Evolutionary conservation across 164 flowering plant species (phyloP).

Genomic region (Pachysandra terminalis): DNA sequence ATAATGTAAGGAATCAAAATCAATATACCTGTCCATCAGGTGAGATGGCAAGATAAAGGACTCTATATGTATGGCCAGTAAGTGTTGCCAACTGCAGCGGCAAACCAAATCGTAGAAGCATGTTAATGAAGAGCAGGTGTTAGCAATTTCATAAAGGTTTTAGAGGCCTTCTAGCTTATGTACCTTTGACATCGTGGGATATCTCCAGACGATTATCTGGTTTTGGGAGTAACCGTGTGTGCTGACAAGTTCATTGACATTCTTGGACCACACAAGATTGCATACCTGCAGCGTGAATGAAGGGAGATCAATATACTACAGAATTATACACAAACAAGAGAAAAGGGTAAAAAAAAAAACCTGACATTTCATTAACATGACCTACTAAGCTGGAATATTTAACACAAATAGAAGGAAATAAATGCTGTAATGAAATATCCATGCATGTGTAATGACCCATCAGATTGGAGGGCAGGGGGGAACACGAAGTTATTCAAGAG

Average conservation of each 20-base stretch:
- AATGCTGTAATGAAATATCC: too few species aligned
- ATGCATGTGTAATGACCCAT: too few species aligned
- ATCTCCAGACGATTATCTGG: slow-evolving; percentile 93
- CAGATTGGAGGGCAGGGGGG: too few species aligned
- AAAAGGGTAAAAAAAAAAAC: not conserved
- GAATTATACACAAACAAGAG: not conserved
- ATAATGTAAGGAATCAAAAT: not conserved
- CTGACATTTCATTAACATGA: too few species aligned
- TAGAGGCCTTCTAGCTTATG: not conserved
- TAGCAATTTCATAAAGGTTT: not conserved
- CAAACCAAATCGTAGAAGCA: slow-evolving; percentile 1
- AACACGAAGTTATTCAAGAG: too few species aligned
- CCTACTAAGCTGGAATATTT: too few species aligned
- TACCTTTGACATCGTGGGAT: slow-evolving; percentile 97
- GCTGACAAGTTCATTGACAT: slow-evolving; percentile 97
- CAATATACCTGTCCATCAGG: slow-evolving; percentile 93
- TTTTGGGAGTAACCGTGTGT: slow-evolving; percentile 98
- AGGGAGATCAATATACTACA: slow-evolving; percentile 11
- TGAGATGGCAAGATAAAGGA: slow-evolving; percentile 91
- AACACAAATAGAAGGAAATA: too few species aligned
- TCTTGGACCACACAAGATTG: slow-evolving; percentile 95
- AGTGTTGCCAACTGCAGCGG: slow-evolving; percentile 82
- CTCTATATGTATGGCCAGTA: slow-evolving; percentile 89
- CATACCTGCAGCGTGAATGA: slow-evolving; percentile 59
- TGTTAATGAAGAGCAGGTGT: not conserved